Conservation (phyloP, 371 early-diverging fungal genomes). For the Rhizopus sp. region DNA sequence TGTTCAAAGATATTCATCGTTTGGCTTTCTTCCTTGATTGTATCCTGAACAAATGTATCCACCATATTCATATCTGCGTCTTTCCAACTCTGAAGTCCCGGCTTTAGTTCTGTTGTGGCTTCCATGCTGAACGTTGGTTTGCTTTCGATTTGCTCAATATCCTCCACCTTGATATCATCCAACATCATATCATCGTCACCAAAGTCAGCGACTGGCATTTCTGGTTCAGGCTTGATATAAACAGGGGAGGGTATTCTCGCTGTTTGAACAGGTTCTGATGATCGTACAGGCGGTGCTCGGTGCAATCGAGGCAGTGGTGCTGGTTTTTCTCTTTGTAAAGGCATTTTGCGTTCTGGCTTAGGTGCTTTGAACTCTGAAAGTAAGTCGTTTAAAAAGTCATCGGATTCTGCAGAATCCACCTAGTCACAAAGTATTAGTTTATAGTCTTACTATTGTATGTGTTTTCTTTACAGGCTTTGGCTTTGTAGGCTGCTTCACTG, state of each 20-base stretch:
- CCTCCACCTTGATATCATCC: conserved; percentile 7
- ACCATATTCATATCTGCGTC: conserved; percentile 23
- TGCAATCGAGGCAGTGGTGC: no score
- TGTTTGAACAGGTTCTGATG: not conserved
- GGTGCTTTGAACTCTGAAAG: conserved; percentile 22
- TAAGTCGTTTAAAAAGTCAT: conserved; percentile 33
- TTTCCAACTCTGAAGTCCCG: conserved; percentile 37
- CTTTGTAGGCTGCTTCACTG: conserved; percentile 18
- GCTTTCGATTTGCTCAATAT: conserved; percentile 9
- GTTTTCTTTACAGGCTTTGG: conserved; percentile 14
- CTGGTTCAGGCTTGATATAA: conserved; percentile 1
- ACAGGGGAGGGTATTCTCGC: not conserved
- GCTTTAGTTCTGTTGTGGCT: conserved; percentile 6
- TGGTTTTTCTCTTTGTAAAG: not conserved
- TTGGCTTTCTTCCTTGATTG: conserved; percentile 18
- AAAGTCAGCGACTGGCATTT: not conserved
- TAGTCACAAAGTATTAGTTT: not conserved
- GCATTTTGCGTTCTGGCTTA: not conserved
- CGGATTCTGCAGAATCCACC: conserved; percentile 22
- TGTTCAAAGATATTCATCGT: conserved; percentile 53
- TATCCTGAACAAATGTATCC: conserved; percentile 21
- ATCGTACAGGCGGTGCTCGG: no score
- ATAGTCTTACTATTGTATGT: not conserved
- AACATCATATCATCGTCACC: conserved; percentile 20
- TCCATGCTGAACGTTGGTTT: conserved; percentile 6